Base-by-base conservation (phyloP, 2,329 filamentous ascomycete genomes). In the Paracoccidioides lutzii region DNA sequence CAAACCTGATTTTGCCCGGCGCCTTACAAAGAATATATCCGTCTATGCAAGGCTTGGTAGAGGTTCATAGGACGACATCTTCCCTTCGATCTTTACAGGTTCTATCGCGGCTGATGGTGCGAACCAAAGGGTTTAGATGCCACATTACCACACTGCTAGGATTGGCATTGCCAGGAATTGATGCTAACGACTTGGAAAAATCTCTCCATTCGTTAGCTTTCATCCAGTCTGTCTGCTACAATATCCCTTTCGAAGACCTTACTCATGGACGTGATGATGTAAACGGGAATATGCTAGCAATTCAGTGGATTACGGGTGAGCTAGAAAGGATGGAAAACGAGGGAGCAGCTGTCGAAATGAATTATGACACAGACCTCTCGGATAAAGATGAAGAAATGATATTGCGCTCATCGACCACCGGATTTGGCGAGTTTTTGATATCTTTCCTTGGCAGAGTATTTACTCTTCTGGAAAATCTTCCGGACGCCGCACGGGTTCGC, bases 181-280 rank as follows among this genome's bases (percentile, higher is more conserved):
- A 98, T 71, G 90, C 94, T 60, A 98, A 98, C 67, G 93, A 98
- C 71, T 75, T 98, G 32, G 90, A 93, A 67, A 98, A 98, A 77
- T 97, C 93, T 0, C 81, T 95, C 63, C 88, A 95, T 70, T 94
- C 93, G 0, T 77, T 98, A 57, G 88, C 90, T 62, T 96, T 96
- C 68, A 93, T 98, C 56, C 91, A 97, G 70, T 87, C 88, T 57
- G 88, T 97, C 10, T 91, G 90, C 58, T 97, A 96, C 74, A 95
- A 91, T 65, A 94, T 98, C 53, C 94, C 93, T 0, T 88, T 98
- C 66, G 83, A 87, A 57, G 87, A 94, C 58, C 75, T 98, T 52
- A 85, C 87, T 6, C 80, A 83, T 65, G 82, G 84, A 48, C 76
- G 79, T 55, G 79, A 81, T 49, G 81, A 84, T 59, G 76, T 88